Base-by-base conservation (phyloP, 257 asterid genomes). In the Coffea eugenioides region DNA sequence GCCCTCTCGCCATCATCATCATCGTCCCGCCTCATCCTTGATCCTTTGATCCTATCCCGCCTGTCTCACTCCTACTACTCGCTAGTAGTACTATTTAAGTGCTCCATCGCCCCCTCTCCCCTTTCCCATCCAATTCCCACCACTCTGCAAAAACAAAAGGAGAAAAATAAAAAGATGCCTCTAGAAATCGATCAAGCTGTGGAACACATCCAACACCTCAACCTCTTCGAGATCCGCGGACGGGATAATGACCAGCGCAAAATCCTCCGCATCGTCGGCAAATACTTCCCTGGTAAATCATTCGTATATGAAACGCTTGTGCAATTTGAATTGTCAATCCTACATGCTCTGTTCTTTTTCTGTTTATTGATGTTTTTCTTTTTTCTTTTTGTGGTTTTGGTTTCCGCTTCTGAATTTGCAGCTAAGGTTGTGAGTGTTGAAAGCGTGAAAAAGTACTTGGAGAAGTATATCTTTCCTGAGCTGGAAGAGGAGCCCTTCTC, bases 171-270 rank as follows among this genome's bases (percentile, higher is more conserved):
- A 21, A 71, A 43, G 16, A 83, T 83, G 61, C 80, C 82, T 43
- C 64, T 91, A 21, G 86, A 81, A 75, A 71, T 88, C 20, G 86
- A 88, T 52, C 91, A 89, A 67, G 84, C 73, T 20, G 10, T 80
- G 8, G 65, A 81, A 5, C 97, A 90, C 65, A 83, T 95, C 39
- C 82, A 85, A 23, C 87, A 91, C 12, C 90, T 90, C 16, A 84
- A 85, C 59, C 81, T 91, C 69, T 93, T 93, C 90, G 87, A 89
- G 85, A 86, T 95, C 83, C 91, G 87, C 80, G 99, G 99, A 81
- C 82, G 78, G 23, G 99, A 95, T 85, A 90, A 85, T 74, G 92
- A 88, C 9, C 92, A 96, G 80, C 91, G 92, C 68, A 89, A 87
- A 15, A 62, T 91, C 74, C 88, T 95, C 80, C 97, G 90, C 88